phyloP scores from a whole-genome alignment of 2,329 filamentous ascomycete species.

The Cercospora berteroae region DNA sequence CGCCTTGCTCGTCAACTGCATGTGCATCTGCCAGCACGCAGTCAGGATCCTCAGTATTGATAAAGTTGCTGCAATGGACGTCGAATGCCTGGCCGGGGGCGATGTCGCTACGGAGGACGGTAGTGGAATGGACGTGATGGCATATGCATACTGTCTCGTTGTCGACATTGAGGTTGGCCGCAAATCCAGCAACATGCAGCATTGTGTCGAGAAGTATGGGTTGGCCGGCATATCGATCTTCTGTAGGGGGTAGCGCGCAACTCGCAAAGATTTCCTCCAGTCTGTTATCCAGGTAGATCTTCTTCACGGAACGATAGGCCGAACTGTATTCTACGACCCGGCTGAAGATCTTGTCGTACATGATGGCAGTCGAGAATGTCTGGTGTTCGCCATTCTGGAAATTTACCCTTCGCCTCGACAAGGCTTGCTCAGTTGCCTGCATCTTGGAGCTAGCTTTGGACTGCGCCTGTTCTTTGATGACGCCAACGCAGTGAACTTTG shows the following conservation, averaged over 20 bases:
- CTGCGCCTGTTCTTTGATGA: neutral
- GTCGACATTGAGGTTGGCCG: constrained; percentile 18
- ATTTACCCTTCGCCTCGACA: neutral
- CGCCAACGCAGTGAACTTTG: constrained; percentile 8
- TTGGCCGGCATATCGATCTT: constrained; percentile 13
- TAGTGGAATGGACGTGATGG: constrained; percentile 14
- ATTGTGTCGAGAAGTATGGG: constrained; percentile 21
- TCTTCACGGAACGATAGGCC: constrained; percentile 16
- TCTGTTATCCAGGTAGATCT: constrained; percentile 16
- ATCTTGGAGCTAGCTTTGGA: constrained; percentile 3
- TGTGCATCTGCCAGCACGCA: constrained; percentile 18
- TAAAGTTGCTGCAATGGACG: constrained; percentile 17
- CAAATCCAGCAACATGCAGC: constrained; percentile 22
- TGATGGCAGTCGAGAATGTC: constrained; percentile 13
- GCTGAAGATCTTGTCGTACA: constrained; percentile 22
- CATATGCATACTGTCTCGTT: constrained; percentile 17
- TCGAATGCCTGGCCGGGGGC: constrained; percentile 4
- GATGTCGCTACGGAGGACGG: constrained; percentile 8
- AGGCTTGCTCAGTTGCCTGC: neutral
- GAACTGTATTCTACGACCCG: constrained; percentile 18
- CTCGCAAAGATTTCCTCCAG: constrained; percentile 17
- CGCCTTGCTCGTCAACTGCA: constrained; percentile 13
- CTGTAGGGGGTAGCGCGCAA: constrained; percentile 10
- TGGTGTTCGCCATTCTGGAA: constrained; percentile 14
- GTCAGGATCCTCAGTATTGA: neutral